Percentiles rank a stretch among this genome's conserved stretches.
phyloP scores from a whole-genome alignment of 305 asterid genomes.

The Vinca major region DNA sequence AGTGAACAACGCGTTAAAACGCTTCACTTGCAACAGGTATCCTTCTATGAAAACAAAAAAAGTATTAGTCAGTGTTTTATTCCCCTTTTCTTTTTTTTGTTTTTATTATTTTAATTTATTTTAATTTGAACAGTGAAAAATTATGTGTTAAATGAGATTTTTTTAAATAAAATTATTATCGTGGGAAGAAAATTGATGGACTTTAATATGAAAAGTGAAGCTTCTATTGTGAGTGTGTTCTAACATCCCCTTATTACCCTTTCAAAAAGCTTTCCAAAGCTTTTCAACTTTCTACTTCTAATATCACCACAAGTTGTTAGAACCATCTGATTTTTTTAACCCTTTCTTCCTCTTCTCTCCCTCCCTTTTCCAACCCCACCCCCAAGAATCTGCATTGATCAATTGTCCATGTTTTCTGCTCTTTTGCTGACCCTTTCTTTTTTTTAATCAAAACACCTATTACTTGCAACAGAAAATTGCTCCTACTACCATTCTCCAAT shows the following conservation, averaged over 20 bases:
- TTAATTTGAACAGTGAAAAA: too few species aligned
- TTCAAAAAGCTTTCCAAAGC: constrained; percentile 16
- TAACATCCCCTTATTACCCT: constrained; percentile 19
- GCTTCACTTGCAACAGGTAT: too few species aligned
- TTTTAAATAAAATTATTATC: too few species aligned
- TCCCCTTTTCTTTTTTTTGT: too few species aligned
- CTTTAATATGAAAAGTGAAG: too few species aligned
- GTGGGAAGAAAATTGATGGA: too few species aligned
- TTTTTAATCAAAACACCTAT: constrained; percentile 11
- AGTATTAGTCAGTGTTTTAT: too few species aligned
- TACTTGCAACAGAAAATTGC: background rate
- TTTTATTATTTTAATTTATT: too few species aligned
- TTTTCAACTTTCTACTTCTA: constrained; percentile 15
- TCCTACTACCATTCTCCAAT: background rate
- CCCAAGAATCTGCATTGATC: background rate
- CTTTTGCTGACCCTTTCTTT: constrained; percentile 10
- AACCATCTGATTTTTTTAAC: constrained; percentile 10
- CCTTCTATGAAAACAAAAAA: too few species aligned
- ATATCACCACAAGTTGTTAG: constrained; percentile 9
- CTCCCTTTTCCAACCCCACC: constrained; percentile 2
- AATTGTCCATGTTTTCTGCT: constrained; percentile 18
- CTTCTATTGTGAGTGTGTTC: too few species aligned
- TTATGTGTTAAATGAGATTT: too few species aligned
- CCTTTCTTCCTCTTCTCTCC: constrained; percentile 11
- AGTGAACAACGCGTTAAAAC: too few species aligned